Evolutionary conservation across 805 yeast species (phyloP), one percentile per base, ranked within the genome.

Genomic region (Metschnikowia hibisci): DNA sequence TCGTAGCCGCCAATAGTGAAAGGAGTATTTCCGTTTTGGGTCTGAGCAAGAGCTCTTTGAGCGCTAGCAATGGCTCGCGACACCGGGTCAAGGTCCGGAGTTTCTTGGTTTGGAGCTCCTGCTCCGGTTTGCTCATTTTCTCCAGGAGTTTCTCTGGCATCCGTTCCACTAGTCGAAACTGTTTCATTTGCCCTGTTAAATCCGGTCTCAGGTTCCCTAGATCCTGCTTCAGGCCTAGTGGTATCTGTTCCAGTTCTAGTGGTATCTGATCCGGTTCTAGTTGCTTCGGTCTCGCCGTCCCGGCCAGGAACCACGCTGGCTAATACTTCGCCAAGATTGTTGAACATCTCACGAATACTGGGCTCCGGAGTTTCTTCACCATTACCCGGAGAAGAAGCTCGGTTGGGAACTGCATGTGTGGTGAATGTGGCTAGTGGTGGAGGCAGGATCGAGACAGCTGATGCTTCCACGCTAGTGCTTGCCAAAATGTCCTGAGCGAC

Each of bases 401-500:
- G 34, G 28, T 38, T 29, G 10, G 34, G 30, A 18, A 22, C 13
- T 12, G 42, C 9, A n/a, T 25, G 23, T 6, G 42, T n/a, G 3
- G 42, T 16, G 9, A 23, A 20, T 5, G 42, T 11, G 8, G 31
- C 27, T n/a, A 30, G 14, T 8, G 40, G 40, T 20, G 40, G 40
- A 11, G 40, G 40, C 40, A 37, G 40, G 13, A 37, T 41, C 3
- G 57, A 32, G 3, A 53, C 45, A 3, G 55, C 54, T 16, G 57
- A 44, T 6, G 60, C 57, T 41, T 59, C 66, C 46, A 56, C 54
- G 12, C 58, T 58, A 22, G 51, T 52, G 29, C 58, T 55, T 7
- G 67, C 63, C 32, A 62, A 32, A 31, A 67, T 59, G 29, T 63
- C 63, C 41, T 64, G 73, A n/a, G 63, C 51, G 14, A 62, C 67